phyloP scores from a whole-genome alignment of 371 early-diverging fungal genomes.

The Rhizopus arrhizus region DNA sequence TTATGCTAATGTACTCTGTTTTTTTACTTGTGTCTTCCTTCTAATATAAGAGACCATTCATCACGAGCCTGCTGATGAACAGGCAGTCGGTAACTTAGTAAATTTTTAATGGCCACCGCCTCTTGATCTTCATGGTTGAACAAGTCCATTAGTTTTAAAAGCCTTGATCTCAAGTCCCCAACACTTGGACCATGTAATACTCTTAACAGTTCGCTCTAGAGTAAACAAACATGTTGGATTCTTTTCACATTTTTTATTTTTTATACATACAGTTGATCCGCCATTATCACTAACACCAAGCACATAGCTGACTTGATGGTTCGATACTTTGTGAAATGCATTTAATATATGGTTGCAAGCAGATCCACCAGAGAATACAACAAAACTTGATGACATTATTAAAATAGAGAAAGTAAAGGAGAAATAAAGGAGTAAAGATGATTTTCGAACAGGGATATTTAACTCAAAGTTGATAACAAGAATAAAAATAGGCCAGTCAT shows the following conservation, averaged over 20 bases:
- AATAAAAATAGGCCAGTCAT: no score
- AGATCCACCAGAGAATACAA: conserved; percentile 75
- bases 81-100: conserved; percentile 73
- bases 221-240: background rate
- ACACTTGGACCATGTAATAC: conserved; percentile 74
- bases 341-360: conserved; percentile 68
- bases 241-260: conserved; percentile 3
- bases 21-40: conserved; percentile 67
- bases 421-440: background rate
- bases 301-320: conserved; percentile 63
- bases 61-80: conserved; percentile 50
- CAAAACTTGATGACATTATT: conserved; percentile 22
- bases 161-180: conserved; percentile 69
- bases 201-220: conserved; percentile 62
- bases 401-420: background rate
- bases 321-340: conserved; percentile 52
- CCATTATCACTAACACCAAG: conserved; percentile 78
- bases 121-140: conserved; percentile 25
- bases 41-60: conserved; percentile 71
- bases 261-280: conserved; percentile 56
- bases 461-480: no score
- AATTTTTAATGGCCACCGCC: conserved; percentile 63
- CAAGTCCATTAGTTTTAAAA: conserved; percentile 63
- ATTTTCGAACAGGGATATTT: no score
- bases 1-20: background rate